Base-by-base conservation (phyloP, 805 yeast genomes). In the Maudiozyma barnettii region DNA sequence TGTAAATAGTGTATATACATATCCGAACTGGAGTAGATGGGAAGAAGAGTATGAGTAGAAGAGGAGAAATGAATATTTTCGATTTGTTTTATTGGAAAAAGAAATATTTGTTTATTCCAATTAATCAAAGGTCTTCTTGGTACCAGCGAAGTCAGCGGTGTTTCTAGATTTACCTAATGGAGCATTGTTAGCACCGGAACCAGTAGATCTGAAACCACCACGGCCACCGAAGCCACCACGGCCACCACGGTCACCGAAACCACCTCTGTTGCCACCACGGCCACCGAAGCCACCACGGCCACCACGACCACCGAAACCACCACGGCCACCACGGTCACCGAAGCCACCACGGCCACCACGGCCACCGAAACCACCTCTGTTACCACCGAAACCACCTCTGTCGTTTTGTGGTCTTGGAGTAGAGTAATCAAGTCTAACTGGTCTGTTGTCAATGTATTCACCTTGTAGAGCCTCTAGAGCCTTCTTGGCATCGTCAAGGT, bases 371-470 rank as follows among this genome's bases (percentile, higher is more conserved):
- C 41, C 41, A 69, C 46, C 74, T 68, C 72, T 66, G 56, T 66
- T 65, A 61, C 74, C 72, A 58, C 71, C 60, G 52, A 39, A 49
- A 48, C 74, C 71, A 48, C 75, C 71, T 46, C 71, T 66, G 55
- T 67, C 67, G 61, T 63, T 65, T 61, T 66, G 67, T 55, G 84
- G 89, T 68, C 83, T 84, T 69, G 99, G 98, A 48, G 95, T 79
- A 45, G 96, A 86, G 78, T 68, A 93, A 73, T 93, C 99, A 57
- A 93, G 77, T 77, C 99, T 85, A 62, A 93, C 84, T 52, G 96
- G 79, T 75, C 99, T 82, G 58, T 95, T 95, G 54, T 81, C 89
- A 60, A 93, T 76, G 73, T 81, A 78, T 69, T 82, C 84, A 66
- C 98, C 98, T 68, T 87, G 85, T 71, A 89, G 70, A 49, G 84